Conservation (phyloP, 1,139 yeast species). For the Suhomyces chickasaworum region DNA sequence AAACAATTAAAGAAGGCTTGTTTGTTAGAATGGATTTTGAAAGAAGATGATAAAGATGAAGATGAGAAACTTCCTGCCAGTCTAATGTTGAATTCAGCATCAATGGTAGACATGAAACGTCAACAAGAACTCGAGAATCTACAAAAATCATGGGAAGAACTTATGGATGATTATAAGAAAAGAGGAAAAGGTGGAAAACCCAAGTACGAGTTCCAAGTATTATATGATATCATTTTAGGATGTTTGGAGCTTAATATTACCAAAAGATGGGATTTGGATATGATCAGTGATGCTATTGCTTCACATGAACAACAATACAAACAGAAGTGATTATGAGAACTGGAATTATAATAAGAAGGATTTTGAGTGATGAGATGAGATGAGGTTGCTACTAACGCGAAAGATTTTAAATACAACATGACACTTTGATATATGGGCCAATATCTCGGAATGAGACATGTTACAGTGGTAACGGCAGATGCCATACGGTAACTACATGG, state of each 20-base stretch:
- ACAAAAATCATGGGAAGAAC: constrained; percentile 27
- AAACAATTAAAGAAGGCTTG: constrained; percentile 41
- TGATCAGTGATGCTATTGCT: constrained; percentile 25
- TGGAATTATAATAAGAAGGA: too few relatives aligned
- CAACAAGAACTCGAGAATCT: constrained; percentile 21
- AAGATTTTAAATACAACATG: background rate
- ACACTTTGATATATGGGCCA: background rate
- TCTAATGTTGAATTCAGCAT: constrained; percentile 18
- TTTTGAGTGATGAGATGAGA: background rate
- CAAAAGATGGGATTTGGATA: constrained; percentile 52
- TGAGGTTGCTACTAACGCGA: background rate
- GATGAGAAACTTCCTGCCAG: constrained; percentile 11
- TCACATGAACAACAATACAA: constrained; percentile 1
- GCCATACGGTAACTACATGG: too few relatives aligned
- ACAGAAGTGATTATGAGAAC: too few relatives aligned
- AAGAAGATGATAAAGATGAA: constrained; percentile 18
- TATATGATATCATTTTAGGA: constrained; percentile 52
- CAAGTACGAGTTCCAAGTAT: constrained; percentile 27
- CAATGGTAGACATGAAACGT: constrained; percentile 28
- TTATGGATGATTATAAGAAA: constrained; percentile 7
- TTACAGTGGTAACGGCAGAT: too few relatives aligned
- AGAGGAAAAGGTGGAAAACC: constrained; percentile 13
- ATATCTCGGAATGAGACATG: background rate
- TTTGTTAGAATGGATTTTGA: constrained; percentile 31
- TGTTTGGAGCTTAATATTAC: constrained; percentile 56